Base-by-base conservation (phyloP, 2,329 filamentous ascomycete genomes). In the Curvularia lunata region DNA sequence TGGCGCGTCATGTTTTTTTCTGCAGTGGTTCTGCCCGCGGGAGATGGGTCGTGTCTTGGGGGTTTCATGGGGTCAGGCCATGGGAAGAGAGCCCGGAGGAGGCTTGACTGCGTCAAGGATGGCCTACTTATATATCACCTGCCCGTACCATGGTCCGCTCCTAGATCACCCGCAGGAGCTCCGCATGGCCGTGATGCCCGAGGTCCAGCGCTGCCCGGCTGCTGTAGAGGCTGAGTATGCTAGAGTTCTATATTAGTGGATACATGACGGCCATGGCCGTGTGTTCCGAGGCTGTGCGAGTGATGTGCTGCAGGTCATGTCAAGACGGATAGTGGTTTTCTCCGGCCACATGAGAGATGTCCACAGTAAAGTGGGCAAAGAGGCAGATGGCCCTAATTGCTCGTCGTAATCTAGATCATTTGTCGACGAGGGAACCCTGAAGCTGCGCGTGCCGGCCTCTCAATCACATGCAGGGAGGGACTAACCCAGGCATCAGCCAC, bases 161-260 rank as follows among this genome's bases (percentile, higher is more conserved):
- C 67, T 71, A 69, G 54, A 64, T 67, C 54, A 67, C 68, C 68
- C 67, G 67, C 59, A 59, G 30, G 23, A 53, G 52, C 57, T 65
- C 67, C 67, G 66, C 66, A 64, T 60, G 47, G 60, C 67, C 66
- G 67, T 61, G 51, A 43, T 58, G 63, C 64, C 68, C 68, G 68
- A 70, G 68, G 67, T 66, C 62, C 49, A 50, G 48, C 53, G 53
- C 45, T 48, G 47, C n/a, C 34, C 32, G 12, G 34, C 23, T 40
- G n/a, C 34, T 21, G 46, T 34, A 21, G 52, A 42, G 38, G 32
- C 52, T 54, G 45, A 47, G 40, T 30, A 57, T 32, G 38, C 30
- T 54, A 28, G 30, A 56, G 49, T 45, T 54, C 45, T 43, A 46
- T 45, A 40, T 23, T 32, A 48, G 50, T 57, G 45, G 54, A 27